Percentiles rank a stretch among this genome's conserved stretches.
These are phyloP conservation scores for Talaromyces stipitatus DNA, from an alignment of 495 filamentous ascomycete species.

Conservation along the genomic window DNA sequence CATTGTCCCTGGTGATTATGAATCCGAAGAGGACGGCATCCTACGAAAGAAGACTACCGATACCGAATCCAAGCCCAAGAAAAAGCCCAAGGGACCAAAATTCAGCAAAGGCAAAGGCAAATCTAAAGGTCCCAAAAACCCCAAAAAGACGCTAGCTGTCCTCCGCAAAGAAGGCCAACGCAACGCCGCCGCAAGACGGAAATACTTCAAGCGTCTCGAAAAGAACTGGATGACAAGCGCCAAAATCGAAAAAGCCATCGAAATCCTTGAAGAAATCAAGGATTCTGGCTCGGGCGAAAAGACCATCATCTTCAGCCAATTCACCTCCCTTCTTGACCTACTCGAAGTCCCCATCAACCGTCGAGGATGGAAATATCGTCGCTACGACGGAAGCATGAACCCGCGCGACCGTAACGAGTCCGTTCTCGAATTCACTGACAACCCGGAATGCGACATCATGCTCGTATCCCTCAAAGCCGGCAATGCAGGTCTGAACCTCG, in stretches of 20 bases:
- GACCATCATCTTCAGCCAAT: conserved; percentile 89
- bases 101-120: conserved; percentile 40
- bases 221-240: conserved; percentile 66
- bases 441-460: conserved; percentile 62
- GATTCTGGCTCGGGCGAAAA: conserved; percentile 51
- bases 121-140: conserved; percentile 25
- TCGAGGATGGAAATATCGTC: conserved; percentile 54
- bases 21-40: conserved; percentile 15
- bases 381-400: conserved; percentile 86
- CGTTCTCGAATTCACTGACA: conserved; percentile 64
- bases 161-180: conserved; percentile 57
- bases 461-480: conserved; percentile 85
- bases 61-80: conserved; percentile 17
- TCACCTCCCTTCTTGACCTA: conserved; percentile 86
- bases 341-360: conserved; percentile 76
- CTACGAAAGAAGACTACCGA: conserved; percentile 18
- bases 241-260: conserved; percentile 69
- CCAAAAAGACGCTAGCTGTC: conserved; percentile 48
- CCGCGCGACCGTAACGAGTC: conserved; percentile 59
- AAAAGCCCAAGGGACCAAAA: conserved; percentile 26
- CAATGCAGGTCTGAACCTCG: conserved; percentile 85
- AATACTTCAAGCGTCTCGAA: conserved; percentile 57
- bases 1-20: conserved; percentile 43
- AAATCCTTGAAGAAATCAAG: conserved; percentile 53
- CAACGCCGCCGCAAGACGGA: conserved; percentile 54